Base-by-base conservation (phyloP, 495 filamentous ascomycete genomes). In the Xylaria intraflava region DNA sequence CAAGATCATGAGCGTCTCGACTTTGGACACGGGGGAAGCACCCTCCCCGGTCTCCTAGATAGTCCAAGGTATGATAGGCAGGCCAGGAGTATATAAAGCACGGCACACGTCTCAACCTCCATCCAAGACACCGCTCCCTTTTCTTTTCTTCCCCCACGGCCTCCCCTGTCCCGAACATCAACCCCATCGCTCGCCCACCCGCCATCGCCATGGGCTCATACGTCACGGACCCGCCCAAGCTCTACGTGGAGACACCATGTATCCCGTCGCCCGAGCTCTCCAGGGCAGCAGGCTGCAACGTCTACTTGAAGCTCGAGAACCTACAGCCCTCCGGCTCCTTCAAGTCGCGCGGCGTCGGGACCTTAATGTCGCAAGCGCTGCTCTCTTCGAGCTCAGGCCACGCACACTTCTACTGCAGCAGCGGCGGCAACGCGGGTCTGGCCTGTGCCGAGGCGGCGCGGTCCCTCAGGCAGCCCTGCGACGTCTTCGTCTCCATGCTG, bases 231-330 rank as follows among this genome's bases (percentile, higher is more conserved):
- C 70, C 58, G 35, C 66, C 68, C 62, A 70, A 68, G 62, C 86
- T 86, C 49, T 89, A 83, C 84, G 78, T 84, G 49, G 72, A 82
- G 58, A 91, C 88, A 11, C 88, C 88, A 8, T 75, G 89, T 33
- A 77, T 87, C 54, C 81, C 82, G 61, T 90, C 86, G 0, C 68
- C 73, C 33, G 69, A 78, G 5, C 78, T 93, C 24, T 90, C 86
- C 31, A 75, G 78, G 52, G 76, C 75, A n/a, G 86, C 86, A 22
- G 86, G 86, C 35, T 91, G 83, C 65, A 77, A 82, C 55, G 81
- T 97, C 71, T 91, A 86, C 70, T 84, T 98, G 61, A 98, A 98
- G 66, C 83, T 96, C 51, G 92, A 98, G 55, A 88, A 88, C 69
- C 82, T 92, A 61, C 92, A 98, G 61, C 92, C 93, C 4, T 86